phyloP scores from a whole-genome alignment of 2,329 filamentous ascomycete genomes.

The Orbilia quercus region DNA sequence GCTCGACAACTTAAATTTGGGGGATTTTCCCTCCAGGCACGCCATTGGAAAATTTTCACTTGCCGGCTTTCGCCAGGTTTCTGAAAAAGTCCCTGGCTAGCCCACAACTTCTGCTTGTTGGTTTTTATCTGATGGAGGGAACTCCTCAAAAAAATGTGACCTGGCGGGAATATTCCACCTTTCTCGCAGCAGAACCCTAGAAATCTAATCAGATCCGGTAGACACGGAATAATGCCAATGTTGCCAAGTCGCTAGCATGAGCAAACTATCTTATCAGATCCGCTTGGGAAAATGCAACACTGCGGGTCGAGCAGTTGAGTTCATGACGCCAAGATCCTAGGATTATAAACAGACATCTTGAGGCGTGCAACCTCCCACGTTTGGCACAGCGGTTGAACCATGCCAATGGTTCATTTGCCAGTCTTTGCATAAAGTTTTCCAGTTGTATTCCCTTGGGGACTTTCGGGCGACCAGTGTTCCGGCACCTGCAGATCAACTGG shows the following conservation, averaged over 20 bases:
- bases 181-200: constrained; percentile 23
- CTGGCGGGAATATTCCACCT: constrained; percentile 22
- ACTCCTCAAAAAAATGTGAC: constrained; percentile 52
- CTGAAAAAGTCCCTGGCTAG: constrained; percentile 39
- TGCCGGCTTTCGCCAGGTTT: constrained; percentile 34
- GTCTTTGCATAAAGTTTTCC: constrained; percentile 18
- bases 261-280: constrained; percentile 57
- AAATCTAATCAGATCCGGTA: constrained; percentile 57
- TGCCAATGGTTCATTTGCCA: constrained; percentile 27
- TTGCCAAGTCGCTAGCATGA: constrained; percentile 50
- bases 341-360: constrained; percentile 20
- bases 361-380: constrained; percentile 52
- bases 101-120: constrained; percentile 29
- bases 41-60: constrained; percentile 55
- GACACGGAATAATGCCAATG: constrained; percentile 55
- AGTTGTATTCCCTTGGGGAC: constrained; percentile 18
- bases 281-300: constrained; percentile 35
- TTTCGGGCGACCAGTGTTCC: constrained; percentile 27
- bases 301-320: constrained; percentile 16
- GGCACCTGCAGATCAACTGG: constrained; percentile 8
- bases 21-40: constrained; percentile 37
- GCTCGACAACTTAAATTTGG: neutral
- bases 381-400: constrained; percentile 21
- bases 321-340: constrained; percentile 22
- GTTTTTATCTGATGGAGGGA: constrained; percentile 54